Base-by-base conservation (phyloP, 1,139 yeast species). In the Magnusiomyces tetraspermus region DNA sequence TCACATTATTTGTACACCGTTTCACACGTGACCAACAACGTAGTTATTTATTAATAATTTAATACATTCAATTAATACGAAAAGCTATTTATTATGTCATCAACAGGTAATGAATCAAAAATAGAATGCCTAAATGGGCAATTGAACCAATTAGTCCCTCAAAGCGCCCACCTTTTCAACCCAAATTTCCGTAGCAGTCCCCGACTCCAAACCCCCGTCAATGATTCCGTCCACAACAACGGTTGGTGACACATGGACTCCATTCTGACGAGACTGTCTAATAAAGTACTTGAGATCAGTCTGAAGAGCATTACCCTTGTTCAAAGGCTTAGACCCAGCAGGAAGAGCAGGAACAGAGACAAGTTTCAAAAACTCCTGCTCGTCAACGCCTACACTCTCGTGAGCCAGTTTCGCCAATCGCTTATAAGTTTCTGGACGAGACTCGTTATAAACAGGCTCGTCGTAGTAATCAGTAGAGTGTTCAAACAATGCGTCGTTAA, bases 241-340 rank as follows among this genome's bases (percentile, higher is more conserved):
- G 1, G 95, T 82, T n/a, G 97, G 97, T 1, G 94, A 85, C 28
- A 85, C 82, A 64, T 88, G 96, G 45, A 85, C 79, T 38, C 94
- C 88, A 45, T 82, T 80, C 55, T 86, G 87, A 64, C 96, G 78
- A 51, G 82, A 81, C 63, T 79, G 79, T 63, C 80, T 76, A 33
- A 89, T 77, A 64, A 85, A 86, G 62, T 83, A 83, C 69, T 86
- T 88, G 57, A 85, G 64, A 62, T 86, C 95, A 31, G 65, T 71
- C 3, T 78, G 72, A 23, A 84, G 75, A 6, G 68, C 73, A 61
- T 82, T 83, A 2, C 94, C 92, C 2, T 67, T 63, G 63, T 86
- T 85, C 48, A 65, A 57, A 31, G 75, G 74, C 41, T 66, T 60
- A 21, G 43, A 66, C 6, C 58, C 63, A 2, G 64, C 55, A 15